Evolutionary conservation across 2,329 filamentous ascomycete genomes (phyloP).

Genomic region (Pseudogymnoascus sp.): DNA sequence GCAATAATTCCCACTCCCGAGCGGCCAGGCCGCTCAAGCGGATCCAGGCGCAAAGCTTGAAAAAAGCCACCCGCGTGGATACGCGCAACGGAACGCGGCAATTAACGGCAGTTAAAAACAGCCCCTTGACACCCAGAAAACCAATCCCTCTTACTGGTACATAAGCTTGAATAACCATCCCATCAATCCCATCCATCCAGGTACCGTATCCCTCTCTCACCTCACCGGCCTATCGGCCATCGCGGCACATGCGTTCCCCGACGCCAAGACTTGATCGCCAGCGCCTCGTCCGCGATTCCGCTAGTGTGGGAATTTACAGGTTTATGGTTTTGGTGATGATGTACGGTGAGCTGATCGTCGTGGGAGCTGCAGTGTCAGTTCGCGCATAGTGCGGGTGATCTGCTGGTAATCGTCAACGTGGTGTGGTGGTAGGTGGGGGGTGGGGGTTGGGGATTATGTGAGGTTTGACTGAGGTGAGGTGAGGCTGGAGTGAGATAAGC

Average conservation of each 20-base stretch:
- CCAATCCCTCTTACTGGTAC: too few relatives aligned
- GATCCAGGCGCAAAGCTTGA: neutral
- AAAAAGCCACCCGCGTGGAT: conserved; percentile 1
- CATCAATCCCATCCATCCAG: too few relatives aligned
- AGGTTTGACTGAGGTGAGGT: neutral
- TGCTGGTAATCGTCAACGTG: neutral
- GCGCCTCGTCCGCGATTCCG: neutral
- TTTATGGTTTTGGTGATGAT: neutral
- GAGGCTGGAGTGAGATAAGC: neutral
- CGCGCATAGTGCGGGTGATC: neutral
- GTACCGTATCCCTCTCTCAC: neutral
- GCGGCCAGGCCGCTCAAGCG: neutral
- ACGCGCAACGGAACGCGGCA: neutral
- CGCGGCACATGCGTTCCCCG: neutral
- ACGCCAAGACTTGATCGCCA: neutral
- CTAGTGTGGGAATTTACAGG: neutral
- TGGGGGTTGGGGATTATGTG: neutral
- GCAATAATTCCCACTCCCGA: too few relatives aligned
- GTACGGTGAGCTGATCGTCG: neutral
- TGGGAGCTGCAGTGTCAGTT: too few relatives aligned
- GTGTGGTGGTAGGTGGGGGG: too few relatives aligned
- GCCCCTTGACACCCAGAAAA: too few relatives aligned
- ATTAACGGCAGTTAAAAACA: neutral
- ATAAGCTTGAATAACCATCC: too few relatives aligned
- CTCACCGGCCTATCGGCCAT: neutral